Conservation (phyloP, 257 asterid species). For the Mentha longifolia region DNA sequence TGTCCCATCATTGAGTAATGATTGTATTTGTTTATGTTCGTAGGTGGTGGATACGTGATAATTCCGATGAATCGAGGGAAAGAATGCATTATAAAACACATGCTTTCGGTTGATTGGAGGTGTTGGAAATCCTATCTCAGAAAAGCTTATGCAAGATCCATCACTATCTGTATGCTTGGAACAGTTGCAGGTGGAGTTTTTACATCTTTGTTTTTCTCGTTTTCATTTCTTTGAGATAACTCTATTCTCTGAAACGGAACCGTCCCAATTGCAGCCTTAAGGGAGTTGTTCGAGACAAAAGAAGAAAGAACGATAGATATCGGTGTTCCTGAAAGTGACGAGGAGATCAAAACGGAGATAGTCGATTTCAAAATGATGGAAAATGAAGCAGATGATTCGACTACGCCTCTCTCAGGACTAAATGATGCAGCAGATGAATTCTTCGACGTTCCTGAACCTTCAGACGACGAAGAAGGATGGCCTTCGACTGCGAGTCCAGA, state of each 20-base stretch:
- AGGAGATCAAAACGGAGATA: slow-evolving; percentile 51
- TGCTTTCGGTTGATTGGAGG: slow-evolving; percentile 92
- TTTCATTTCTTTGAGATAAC: neutral
- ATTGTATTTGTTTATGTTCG: slow-evolving; percentile 12
- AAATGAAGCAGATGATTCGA: slow-evolving; percentile 39
- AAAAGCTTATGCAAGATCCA: slow-evolving; percentile 66
- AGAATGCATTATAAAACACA: slow-evolving; percentile 71
- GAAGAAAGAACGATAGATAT: slow-evolving; percentile 56
- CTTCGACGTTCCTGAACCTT: slow-evolving; percentile 75
- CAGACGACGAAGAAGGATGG: slow-evolving; percentile 60
- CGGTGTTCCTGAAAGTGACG: slow-evolving; percentile 44
- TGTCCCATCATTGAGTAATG: slow-evolving; percentile 6
- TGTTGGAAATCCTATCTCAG: slow-evolving; percentile 71
- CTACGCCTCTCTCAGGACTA: slow-evolving; percentile 51
- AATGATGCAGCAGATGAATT: slow-evolving; percentile 75
- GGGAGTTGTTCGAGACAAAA: slow-evolving; percentile 70
- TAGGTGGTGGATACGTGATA: slow-evolving; percentile 93
- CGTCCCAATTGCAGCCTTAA: slow-evolving; percentile 59
- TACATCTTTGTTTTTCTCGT: neutral
- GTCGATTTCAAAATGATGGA: slow-evolving; percentile 34
- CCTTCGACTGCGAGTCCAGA: slow-evolving; percentile 43
- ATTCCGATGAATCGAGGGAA: slow-evolving; percentile 73
- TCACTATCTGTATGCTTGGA: slow-evolving; percentile 79
- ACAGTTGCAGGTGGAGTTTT: slow-evolving; percentile 71
- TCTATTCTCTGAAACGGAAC: neutral